Evolutionary conservation across 768 basidiomycete species (phyloP).

Genomic region (Leccinum olivaceopallidum): DNA sequence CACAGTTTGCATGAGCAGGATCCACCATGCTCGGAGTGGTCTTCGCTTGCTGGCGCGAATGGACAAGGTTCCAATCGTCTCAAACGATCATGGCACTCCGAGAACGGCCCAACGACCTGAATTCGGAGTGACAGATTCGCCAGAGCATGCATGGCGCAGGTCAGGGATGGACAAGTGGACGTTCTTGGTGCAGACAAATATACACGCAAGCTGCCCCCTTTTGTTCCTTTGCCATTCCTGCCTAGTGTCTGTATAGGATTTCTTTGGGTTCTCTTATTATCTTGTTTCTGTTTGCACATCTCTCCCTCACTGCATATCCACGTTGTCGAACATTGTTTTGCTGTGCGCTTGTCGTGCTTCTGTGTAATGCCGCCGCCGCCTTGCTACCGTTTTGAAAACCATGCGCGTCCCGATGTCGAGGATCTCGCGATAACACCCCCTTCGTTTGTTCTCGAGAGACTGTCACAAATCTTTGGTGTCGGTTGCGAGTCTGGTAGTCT

Average conservation of each 20-base stretch:
- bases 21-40: conserved; percentile 26
- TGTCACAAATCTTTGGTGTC: too few species aligned
- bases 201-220: conserved; percentile 1
- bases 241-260: background rate
- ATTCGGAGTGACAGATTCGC: background rate
- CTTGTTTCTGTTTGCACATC: conserved; percentile 5
- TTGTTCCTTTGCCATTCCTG: background rate
- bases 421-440: background rate
- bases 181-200: background rate
- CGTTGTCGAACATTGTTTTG: background rate
- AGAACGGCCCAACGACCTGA: conserved; percentile 24
- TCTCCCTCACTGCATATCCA: conserved; percentile 4
- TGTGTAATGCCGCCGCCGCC: background rate
- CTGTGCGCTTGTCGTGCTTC: background rate
- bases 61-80: conserved; percentile 20
- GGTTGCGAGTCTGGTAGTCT: too few species aligned
- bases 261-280: background rate
- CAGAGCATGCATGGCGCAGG: background rate
- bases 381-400: background rate
- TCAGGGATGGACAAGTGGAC: background rate
- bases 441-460: too few species aligned
- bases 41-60: conserved; percentile 31
- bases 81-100: conserved; percentile 31
- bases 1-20: conserved; percentile 21
- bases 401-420: background rate